A percentile compares a stretch with the other conserved stretches of the same genome.
These are phyloP conservation scores for Pyrenochaeta sp. DNA, from an alignment of 2,329 filamentous ascomycete species.

Conservation along the genomic window DNA sequence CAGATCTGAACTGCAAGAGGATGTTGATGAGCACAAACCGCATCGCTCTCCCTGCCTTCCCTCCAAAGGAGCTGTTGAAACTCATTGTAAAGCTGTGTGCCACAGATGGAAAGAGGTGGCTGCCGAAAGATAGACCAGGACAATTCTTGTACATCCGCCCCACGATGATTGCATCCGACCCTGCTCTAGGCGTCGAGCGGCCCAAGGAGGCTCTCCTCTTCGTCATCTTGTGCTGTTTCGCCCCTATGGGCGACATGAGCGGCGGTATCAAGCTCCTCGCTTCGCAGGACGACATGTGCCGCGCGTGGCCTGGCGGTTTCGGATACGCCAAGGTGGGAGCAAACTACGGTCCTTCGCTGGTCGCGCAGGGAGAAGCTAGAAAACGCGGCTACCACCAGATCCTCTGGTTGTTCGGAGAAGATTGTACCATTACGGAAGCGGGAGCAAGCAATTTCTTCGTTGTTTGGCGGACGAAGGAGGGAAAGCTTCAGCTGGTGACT, in stretches of 20 bases:
- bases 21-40: slow-evolving; percentile 65
- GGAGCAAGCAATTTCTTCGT: slow-evolving; percentile 94
- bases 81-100: slow-evolving; percentile 76
- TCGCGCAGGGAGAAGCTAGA: slow-evolving; percentile 79
- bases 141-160: slow-evolving; percentile 85
- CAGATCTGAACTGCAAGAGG: slow-evolving; percentile 74
- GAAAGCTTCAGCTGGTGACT: slow-evolving; percentile 76
- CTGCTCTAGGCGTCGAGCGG: slow-evolving; percentile 80
- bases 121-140: slow-evolving; percentile 73
- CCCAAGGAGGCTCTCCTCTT: slow-evolving; percentile 89
- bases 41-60: slow-evolving; percentile 78
- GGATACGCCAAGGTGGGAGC: slow-evolving; percentile 92
- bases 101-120: slow-evolving; percentile 79
- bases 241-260: slow-evolving; percentile 51
- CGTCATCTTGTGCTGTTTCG: slow-evolving; percentile 69
- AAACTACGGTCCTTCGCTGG: slow-evolving; percentile 87
- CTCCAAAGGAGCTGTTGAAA: slow-evolving; percentile 74
- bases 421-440: slow-evolving; percentile 85
- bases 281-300: slow-evolving; percentile 80
- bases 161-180: slow-evolving; percentile 83
- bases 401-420: slow-evolving; percentile 86
- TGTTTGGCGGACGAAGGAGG: slow-evolving; percentile 74
- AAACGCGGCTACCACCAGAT: slow-evolving; percentile 83
- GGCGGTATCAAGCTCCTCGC: slow-evolving; percentile 74
- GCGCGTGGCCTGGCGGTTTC: slow-evolving; percentile 93